Evolutionary conservation across 805 yeast species (phyloP), one percentile per base, ranked within the genome.

Genomic region (Saccharomycopsis fodiens): DNA sequence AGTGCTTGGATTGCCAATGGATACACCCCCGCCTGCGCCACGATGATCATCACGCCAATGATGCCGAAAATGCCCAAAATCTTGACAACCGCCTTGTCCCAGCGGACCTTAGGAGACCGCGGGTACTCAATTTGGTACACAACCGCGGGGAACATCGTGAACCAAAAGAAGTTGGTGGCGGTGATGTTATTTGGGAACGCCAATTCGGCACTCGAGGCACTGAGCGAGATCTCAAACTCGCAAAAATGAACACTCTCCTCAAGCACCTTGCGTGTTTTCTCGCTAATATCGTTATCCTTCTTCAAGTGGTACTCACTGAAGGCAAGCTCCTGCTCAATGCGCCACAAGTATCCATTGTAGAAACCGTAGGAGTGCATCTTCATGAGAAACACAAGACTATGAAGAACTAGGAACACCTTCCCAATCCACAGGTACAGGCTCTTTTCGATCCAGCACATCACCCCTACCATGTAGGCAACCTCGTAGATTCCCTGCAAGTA

Each of bases 321-420:
- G 2, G 67, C 55, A 37, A 82, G 64, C 57, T 85, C 91, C 13
- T 66, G 62, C 19, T 60, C 56, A 37, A 82, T 75, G 29, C 61
- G 65, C 88, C 94, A 85, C 48, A 93, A 65, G 59, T 91, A 87
- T 0, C 97, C 98, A 58, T 89, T 89, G 66, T 80, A 93, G 57
- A 85, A 88, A 1, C 86, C 86, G 60, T 81, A 93, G 1, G 97
- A 88, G 61, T 93, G 97, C 78, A 83, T 82, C 60, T 93, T 93
- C 99, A 93, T 93, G 55, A 94, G 60, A 53, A 88, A 68, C 1
- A 93, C 97, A 41, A 87, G 68, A 8, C 88, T 77, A 59, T 93
- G 98, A 42, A 93, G 67, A 49, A 86, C 74, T 51, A 93, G 64
- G 57, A 86, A 93, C 36, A 89, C 89, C 57, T 80, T 79, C 1